Evolutionary conservation across 441 rosid species (phyloP).

Genomic region (Populus hybrid): DNA sequence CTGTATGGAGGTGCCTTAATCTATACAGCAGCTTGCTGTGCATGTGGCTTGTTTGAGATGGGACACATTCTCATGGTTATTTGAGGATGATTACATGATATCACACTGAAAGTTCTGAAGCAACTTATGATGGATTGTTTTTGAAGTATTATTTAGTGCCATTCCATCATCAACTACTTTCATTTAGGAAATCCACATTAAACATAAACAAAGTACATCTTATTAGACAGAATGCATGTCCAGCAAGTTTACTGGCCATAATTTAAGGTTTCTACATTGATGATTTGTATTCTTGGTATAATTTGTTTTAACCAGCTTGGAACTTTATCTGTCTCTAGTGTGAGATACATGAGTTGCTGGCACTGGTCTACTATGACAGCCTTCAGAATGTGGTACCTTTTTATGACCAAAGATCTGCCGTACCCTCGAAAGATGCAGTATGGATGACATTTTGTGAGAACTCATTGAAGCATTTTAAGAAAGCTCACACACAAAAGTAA

Average conservation of each 20-base stretch:
- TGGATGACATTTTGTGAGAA: slow-evolving; percentile 83
- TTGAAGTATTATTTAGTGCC: neutral
- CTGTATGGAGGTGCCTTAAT: neutral
- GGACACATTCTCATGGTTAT: neutral
- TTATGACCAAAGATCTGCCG: slow-evolving; percentile 82
- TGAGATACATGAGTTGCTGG: slow-evolving; percentile 95
- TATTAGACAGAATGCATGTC: neutral
- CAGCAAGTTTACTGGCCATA: neutral
- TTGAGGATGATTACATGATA: neutral
- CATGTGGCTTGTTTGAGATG: neutral
- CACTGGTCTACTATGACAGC: slow-evolving; percentile 98
- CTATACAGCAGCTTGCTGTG: neutral
- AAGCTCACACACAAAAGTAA: slow-evolving; percentile 85
- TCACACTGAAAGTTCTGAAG: neutral
- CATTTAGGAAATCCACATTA: neutral
- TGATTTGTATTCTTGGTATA: neutral
- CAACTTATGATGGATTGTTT: neutral
- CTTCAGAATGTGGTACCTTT: slow-evolving; percentile 97
- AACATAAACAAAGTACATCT: neutral
- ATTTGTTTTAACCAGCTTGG: slow-evolving; percentile 24
- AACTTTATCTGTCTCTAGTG: slow-evolving; percentile 53
- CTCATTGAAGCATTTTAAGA: slow-evolving; percentile 87
- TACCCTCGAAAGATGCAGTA: slow-evolving; percentile 79
- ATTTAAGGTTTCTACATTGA: neutral
- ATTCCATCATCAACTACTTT: neutral